A percentile compares a stretch with the other conserved stretches of the same genome.
phyloP scores from a whole-genome alignment of 768 basidiomycete species.

The Amanita jacksonii region DNA sequence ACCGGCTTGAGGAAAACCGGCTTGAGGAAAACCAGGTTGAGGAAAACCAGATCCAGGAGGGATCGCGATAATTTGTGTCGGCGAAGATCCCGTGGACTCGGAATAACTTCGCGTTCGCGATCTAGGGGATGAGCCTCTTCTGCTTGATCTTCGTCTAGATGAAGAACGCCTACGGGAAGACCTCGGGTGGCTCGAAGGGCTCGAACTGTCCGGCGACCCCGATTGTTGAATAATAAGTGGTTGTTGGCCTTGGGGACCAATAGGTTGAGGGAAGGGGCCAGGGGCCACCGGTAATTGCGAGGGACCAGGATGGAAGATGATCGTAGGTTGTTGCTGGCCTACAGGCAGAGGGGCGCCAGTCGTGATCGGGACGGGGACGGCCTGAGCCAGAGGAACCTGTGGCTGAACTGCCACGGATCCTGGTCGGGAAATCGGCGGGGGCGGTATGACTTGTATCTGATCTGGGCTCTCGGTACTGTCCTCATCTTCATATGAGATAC shows the following conservation, averaged over 20 bases:
- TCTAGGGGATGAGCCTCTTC: slow-evolving; percentile 1
- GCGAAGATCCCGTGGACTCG: slow-evolving; percentile 7
- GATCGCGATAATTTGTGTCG: slow-evolving; percentile 9
- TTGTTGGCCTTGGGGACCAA: not conserved
- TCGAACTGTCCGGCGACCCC: not conserved
- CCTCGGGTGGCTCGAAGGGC: not conserved
- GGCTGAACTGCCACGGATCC: slow-evolving; percentile 5
- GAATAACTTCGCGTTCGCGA: not conserved
- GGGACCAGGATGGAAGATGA: slow-evolving; percentile 14
- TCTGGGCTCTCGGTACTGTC: slow-evolving; percentile 5
- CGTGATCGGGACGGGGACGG: not conserved
- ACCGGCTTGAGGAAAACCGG: too few relatives aligned
- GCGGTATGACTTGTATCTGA: not conserved
- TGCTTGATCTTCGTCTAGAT: not conserved
- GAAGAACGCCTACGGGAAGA: slow-evolving; percentile 1
- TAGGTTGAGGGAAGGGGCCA: slow-evolving; percentile 2
- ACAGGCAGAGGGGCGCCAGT: too few relatives aligned
- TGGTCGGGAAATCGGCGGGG: not conserved
- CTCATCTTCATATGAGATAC: slow-evolving; percentile 5
- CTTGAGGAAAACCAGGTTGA: too few relatives aligned
- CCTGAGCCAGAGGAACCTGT: not conserved
- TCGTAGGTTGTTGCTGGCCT: too few relatives aligned
- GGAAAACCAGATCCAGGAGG: slow-evolving; percentile 10
- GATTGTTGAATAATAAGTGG: not conserved
- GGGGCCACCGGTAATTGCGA: slow-evolving; percentile 10